These are phyloP conservation scores for Rhypophila decipiens DNA, from an alignment of 495 filamentous ascomycete genomes.

Conservation along the genomic window DNA sequence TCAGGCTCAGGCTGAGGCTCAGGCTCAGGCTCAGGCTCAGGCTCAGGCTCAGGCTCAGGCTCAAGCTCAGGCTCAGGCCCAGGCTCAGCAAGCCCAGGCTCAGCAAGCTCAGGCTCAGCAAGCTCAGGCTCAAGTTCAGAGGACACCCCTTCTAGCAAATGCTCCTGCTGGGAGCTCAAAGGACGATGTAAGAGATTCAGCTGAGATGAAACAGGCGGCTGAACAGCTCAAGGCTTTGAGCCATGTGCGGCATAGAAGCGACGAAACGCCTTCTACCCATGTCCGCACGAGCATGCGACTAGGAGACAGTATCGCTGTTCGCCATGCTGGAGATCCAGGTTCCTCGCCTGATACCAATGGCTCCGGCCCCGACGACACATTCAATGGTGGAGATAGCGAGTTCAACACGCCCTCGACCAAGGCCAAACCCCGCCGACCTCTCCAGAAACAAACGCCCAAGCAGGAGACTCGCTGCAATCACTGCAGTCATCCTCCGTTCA, in stretches of 20 bases:
- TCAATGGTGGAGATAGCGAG: conserved; percentile 32
- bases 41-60: neutral
- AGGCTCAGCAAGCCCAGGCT: too few species aligned
- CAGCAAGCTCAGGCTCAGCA: too few species aligned
- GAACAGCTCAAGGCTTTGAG: conserved; percentile 54
- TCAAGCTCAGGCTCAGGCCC: too few species aligned
- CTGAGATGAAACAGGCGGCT: conserved; percentile 54
- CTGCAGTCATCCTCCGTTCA: conserved; percentile 52
- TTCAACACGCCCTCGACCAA: conserved; percentile 37
- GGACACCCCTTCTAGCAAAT: conserved; percentile 4
- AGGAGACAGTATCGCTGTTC: conserved; percentile 28
- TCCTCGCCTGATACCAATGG: conserved; percentile 36
- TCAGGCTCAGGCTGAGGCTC: too few species aligned
- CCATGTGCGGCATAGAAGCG: conserved; percentile 45
- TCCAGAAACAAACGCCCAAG: conserved; percentile 44
- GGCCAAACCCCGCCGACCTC: conserved; percentile 39
- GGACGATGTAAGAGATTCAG: conserved; percentile 49
- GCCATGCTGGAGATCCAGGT: conserved; percentile 33
- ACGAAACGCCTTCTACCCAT: conserved; percentile 26
- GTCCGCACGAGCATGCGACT: conserved; percentile 19
- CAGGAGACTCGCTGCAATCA: conserved; percentile 49
- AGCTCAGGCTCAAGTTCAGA: neutral
- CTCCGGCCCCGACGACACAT: conserved; percentile 28
- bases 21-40: too few species aligned
- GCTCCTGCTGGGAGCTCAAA: conserved; percentile 22